Evolutionary conservation across 805 yeast genomes (phyloP).

Genomic region (Barnettozyma salicaria): DNA sequence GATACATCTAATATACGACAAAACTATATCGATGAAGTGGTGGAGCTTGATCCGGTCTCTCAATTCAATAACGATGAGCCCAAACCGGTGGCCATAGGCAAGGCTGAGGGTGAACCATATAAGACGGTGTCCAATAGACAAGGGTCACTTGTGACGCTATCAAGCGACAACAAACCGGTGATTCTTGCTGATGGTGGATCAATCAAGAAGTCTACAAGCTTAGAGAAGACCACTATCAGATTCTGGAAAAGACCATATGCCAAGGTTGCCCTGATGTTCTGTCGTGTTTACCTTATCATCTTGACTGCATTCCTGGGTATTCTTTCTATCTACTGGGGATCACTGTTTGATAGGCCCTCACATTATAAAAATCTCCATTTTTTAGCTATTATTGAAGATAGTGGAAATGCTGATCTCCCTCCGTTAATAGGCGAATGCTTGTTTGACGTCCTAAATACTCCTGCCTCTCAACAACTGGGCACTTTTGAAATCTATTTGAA

Average conservation of each 20-base stretch:
- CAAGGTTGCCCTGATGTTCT: slow-evolving; percentile 7
- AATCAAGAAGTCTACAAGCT: background rate
- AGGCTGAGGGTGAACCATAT: no score
- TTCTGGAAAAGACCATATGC: background rate
- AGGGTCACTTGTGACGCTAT: no score
- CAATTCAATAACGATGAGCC: background rate
- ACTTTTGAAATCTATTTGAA: slow-evolving; percentile 15
- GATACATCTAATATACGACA: background rate
- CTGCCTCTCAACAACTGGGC: slow-evolving; percentile 12
- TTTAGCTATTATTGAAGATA: slow-evolving; percentile 22
- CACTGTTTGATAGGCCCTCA: slow-evolving; percentile 18
- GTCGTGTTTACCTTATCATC: slow-evolving; percentile 5
- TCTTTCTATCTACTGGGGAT: slow-evolving; percentile 24
- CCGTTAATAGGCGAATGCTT: slow-evolving; percentile 13
- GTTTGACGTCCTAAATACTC: slow-evolving; percentile 3
- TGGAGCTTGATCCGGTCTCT: background rate
- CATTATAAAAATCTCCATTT: slow-evolving; percentile 14
- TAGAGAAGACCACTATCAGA: background rate
- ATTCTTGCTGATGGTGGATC: no score
- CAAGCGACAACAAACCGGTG: no score
- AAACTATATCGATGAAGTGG: background rate
- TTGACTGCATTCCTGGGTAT: slow-evolving; percentile 7
- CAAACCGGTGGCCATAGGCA: background rate
- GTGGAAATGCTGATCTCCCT: slow-evolving; percentile 5
- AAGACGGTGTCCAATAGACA: no score